Conservation (phyloP, 305 asterid genomes). For the Rubia balearica region DNA sequence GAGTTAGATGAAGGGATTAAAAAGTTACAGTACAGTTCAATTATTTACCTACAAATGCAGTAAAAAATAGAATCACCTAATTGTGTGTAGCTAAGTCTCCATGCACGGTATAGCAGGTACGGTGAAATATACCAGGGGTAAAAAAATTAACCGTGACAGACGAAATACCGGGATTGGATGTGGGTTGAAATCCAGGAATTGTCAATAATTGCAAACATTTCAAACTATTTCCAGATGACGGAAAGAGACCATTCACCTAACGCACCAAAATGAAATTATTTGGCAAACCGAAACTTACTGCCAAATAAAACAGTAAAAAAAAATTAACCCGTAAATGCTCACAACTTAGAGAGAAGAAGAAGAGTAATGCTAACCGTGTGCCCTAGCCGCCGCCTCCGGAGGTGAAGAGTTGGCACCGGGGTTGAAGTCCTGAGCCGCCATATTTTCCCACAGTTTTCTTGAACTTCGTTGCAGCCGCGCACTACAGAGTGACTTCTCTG, state of each 20-base stretch:
- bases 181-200: not conserved
- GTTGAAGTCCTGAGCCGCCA: slow-evolving; percentile 32
- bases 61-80: slow-evolving; percentile 3
- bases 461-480: slow-evolving; percentile 21
- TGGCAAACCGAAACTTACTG: not conserved
- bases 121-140: not conserved
- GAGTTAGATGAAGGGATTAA: not conserved
- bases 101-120: slow-evolving; percentile 4
- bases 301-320: not conserved
- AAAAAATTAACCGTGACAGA: not conserved
- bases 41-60: not conserved
- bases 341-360: not conserved
- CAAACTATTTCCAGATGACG: not conserved
- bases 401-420: not conserved
- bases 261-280: not conserved
- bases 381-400: not conserved
- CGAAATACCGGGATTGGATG: not conserved
- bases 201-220: not conserved
- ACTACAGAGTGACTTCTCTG: not conserved
- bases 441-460: slow-evolving; percentile 47
- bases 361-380: not conserved
- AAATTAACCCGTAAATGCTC: not conserved
- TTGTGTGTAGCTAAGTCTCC: not conserved
- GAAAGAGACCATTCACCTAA: slow-evolving; percentile 7
- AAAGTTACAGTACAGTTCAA: not conserved